phyloP scores from a whole-genome alignment of 164 flowering plant species.

The Akebia trifoliata region DNA sequence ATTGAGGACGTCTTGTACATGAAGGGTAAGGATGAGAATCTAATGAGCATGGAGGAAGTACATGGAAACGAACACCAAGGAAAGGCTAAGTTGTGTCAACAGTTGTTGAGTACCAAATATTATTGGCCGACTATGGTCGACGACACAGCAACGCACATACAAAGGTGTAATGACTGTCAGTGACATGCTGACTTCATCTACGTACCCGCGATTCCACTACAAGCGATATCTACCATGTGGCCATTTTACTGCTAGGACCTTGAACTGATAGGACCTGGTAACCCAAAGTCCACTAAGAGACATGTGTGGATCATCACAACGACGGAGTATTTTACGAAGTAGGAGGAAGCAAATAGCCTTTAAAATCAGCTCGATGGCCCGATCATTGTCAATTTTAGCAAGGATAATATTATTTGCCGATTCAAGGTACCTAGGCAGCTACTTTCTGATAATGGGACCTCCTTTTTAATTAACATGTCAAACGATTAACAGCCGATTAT shows the following conservation, averaged over 20 bases:
- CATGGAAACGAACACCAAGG: background rate
- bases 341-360: background rate
- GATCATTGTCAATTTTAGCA: background rate
- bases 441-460: background rate
- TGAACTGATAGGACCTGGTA: background rate
- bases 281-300: background rate
- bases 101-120: background rate
- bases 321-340: background rate
- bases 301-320: background rate
- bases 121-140: background rate
- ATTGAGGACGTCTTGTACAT: background rate
- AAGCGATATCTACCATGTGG: background rate
- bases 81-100: too few species aligned
- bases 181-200: background rate
- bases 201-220: background rate
- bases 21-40: background rate
- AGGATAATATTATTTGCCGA: background rate
- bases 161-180: background rate
- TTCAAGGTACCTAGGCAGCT: background rate
- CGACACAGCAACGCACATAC: background rate
- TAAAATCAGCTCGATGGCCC: background rate
- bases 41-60: background rate
- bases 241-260: background rate
- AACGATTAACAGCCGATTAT: background rate
- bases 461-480: background rate